Base-by-base conservation (phyloP, 257 asterid species). In the Przewalskia tangutica region DNA sequence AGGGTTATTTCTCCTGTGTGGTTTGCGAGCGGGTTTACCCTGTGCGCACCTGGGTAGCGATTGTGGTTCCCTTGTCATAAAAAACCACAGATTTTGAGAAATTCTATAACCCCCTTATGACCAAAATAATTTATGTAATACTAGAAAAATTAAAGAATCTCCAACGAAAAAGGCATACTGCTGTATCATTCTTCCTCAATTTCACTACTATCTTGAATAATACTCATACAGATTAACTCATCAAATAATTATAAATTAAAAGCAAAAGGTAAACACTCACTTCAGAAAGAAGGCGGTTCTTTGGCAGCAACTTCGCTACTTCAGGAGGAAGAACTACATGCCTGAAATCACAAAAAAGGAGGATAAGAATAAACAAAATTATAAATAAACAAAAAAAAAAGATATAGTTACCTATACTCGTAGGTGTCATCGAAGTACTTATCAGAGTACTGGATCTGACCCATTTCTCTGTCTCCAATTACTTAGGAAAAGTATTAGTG, bases 361-460 rank as follows among this genome's bases (percentile, higher is more conserved):
- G 48, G 2, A 17, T 11, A 65, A 58, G 14, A n/a, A 13, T 2
- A 6, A 44, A 12, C 16, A 20, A 6, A 46, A 14, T 4, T 23
- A 34, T 4, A 18, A 38, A 32, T 14, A 12, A 66, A 23, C 58
- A 50, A 36, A 18, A 16, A 36, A 18, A 16, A 20, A 13, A 63
- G 17, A 27, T 9, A 27, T 14, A 9, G 14, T 20, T 82, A 87
- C 92, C 90, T 89, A 34, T 84, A 89, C 82, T 89, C 90, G 75
- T 71, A 85, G 51, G 84, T 89, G 53, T 89, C 92, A 81, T 87
- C 90, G 70, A 84, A 87, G 64, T 87, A 89, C 84, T 89, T 89
- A 84, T 89, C 92, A 42, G 90, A 89, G 68, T 84, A 89, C 77
- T 89, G 91, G 83, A 89, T 89, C 89, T 89, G 90, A 34, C 86